Conservation (phyloP, 345 rosid genomes). For the Brassica rapa region DNA sequence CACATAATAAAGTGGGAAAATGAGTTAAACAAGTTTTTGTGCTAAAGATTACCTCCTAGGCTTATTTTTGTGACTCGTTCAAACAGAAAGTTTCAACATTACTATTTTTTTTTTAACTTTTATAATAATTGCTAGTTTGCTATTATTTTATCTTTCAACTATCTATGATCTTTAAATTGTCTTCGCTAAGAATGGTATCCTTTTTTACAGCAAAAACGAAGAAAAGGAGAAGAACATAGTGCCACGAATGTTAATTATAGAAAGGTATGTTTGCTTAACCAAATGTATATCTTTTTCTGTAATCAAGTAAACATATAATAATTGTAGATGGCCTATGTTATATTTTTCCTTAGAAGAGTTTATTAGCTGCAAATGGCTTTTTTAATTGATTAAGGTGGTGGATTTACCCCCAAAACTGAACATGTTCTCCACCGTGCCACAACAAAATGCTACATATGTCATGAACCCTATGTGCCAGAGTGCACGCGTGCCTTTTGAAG, state of each 20-base stretch:
- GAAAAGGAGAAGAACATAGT: constrained; percentile 74
- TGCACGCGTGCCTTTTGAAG: constrained; percentile 55
- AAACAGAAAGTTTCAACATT: constrained; percentile 1
- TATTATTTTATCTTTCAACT: not conserved
- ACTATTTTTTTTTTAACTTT: not conserved
- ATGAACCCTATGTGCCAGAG: constrained; percentile 48
- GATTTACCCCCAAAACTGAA: constrained; percentile 65
- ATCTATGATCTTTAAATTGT: not conserved
- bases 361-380: constrained; percentile 9
- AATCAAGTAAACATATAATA: not conserved
- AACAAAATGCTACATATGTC: constrained; percentile 56
- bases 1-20: not conserved
- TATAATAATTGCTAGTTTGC: constrained; percentile 13
- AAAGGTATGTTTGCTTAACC: constrained; percentile 55
- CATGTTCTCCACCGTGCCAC: constrained; percentile 49
- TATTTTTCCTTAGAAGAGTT: not conserved
- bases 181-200: constrained; percentile 20
- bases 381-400: constrained; percentile 59
- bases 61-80: constrained; percentile 2
- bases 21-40: not conserved
- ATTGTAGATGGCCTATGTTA: not conserved
- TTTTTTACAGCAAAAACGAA: constrained; percentile 74
- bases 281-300: not conserved
- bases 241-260: constrained; percentile 54
- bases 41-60: not conserved